These are phyloP conservation scores for Brassica carinata DNA, from an alignment of 345 rosid genomes.

Conservation along the genomic window DNA sequence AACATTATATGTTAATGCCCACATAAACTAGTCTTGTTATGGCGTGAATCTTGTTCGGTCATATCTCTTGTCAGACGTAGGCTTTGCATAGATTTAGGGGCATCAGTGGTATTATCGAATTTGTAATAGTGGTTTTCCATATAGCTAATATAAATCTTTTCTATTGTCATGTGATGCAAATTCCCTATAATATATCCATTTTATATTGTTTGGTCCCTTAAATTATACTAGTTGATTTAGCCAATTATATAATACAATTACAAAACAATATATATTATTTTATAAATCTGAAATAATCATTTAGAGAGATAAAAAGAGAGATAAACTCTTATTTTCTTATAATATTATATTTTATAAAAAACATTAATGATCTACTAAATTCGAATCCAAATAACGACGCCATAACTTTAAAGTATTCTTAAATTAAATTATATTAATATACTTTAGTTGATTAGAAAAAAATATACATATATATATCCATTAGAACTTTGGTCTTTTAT, in stretches of 20 bases:
- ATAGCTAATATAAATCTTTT: too few relatives aligned
- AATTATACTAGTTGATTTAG: background rate
- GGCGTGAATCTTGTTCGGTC: too few relatives aligned
- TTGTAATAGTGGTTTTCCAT: too few relatives aligned
- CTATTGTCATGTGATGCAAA: too few relatives aligned
- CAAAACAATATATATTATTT: background rate
- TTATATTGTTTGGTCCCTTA: background rate
- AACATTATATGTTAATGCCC: too few relatives aligned
- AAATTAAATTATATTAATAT: too few relatives aligned
- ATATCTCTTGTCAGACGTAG: too few relatives aligned
- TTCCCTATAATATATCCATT: background rate
- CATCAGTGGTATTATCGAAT: too few relatives aligned
- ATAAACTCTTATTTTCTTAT: background rate
- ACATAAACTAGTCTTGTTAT: too few relatives aligned
- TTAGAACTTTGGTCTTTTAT: too few relatives aligned
- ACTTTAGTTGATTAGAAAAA: background rate
- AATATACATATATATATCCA: too few relatives aligned
- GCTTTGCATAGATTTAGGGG: too few relatives aligned
- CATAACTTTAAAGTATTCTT: background rate
- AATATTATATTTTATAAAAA: background rate
- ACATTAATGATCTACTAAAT: background rate
- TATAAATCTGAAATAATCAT: background rate
- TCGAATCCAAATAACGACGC: background rate
- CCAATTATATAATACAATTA: background rate
- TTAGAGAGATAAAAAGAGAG: background rate